Evolutionary conservation across 192 early-diverging fungal genomes (phyloP), one percentile per base, ranked within the genome.

Genomic region (Coemansia reversa): DNA sequence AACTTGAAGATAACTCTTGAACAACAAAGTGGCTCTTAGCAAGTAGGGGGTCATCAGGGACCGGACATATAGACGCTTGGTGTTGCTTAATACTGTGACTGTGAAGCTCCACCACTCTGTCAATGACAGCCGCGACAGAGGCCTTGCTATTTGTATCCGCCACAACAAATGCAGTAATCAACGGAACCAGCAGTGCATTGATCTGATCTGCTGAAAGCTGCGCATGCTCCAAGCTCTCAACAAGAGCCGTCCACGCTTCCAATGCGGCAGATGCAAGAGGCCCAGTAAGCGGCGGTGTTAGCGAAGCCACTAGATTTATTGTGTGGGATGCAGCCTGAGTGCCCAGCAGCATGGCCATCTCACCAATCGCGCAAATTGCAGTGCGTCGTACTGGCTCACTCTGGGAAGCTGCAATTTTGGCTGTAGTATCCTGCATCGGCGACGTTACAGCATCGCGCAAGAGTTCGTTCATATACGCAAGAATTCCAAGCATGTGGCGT

Each of bases 401-500:
- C n/a, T 58, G 55, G 30, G 22, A 25, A 4, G 33, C 23, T 20
- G 32, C 47, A 19, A 35, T 47, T 27, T 7, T 23, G 52, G 28
- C 39, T 6, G 61, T 7, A 5, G 16, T 29, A 8, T 33, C 32
- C 14, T 16, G 7, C 19, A 27, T 47, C n/a, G 48, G 50, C 1
- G 29, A 5, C 22, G 33, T 39, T 22, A 67, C 66, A 0, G 60
- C 45, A 52, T 77, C 68, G 8, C 75, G 70, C 49, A 82, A 58
- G 0, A 82, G 54, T 55, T 82, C 75, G 60, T 82, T 82, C 57
- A 82, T 66, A 51, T 82, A 76, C 19, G 80, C 80, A 29, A 82
- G 58, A 22, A 82, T 69, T 2, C 80, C 75, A 7, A 82, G 64
- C 11, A 82, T 66, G 33, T 82, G 70, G 20, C 65, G 70, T 9